Conservation (phyloP, 2,329 filamentous ascomycete species). For the Ophiosphaerella narmari region DNA sequence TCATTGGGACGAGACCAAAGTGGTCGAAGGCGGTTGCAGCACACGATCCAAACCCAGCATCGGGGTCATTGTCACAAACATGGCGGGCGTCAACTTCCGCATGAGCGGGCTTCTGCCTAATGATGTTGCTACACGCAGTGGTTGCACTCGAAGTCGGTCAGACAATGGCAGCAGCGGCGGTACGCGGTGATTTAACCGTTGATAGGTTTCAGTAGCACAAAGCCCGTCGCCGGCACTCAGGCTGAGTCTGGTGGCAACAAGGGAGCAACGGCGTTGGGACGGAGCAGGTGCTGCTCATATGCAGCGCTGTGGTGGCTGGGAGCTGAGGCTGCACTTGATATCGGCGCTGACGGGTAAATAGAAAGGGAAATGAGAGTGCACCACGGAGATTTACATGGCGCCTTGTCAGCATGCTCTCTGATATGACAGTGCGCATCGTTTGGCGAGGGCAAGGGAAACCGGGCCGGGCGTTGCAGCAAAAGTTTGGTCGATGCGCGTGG, state of each 20-base stretch:
- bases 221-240: slow-evolving; percentile 17
- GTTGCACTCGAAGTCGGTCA: slow-evolving; percentile 25
- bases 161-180: slow-evolving; percentile 28
- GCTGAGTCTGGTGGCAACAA: slow-evolving; percentile 18
- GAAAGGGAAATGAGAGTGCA: slow-evolving; percentile 28
- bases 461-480: slow-evolving; percentile 16
- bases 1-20: too few species aligned
- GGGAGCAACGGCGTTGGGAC: slow-evolving; percentile 10
- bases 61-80: not conserved
- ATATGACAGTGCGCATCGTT: slow-evolving; percentile 11
- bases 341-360: slow-evolving; percentile 38
- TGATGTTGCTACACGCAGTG: slow-evolving; percentile 24
- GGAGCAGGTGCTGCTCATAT: slow-evolving; percentile 5
- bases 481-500: slow-evolving; percentile 5
- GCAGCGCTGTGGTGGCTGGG: slow-evolving; percentile 20
- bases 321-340: slow-evolving; percentile 23
- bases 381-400: slow-evolving; percentile 24
- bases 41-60: not conserved
- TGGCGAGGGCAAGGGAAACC: slow-evolving; percentile 13
- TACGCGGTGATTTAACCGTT: slow-evolving; percentile 24
- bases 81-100: slow-evolving; percentile 4
- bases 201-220: slow-evolving; percentile 21
- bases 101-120: slow-evolving; percentile 14
- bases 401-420: slow-evolving; percentile 24
- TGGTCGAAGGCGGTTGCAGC: not conserved